Evolutionary conservation across 108 stramenopile genomes (phyloP).

Genomic region (Nitzschia sp.): DNA sequence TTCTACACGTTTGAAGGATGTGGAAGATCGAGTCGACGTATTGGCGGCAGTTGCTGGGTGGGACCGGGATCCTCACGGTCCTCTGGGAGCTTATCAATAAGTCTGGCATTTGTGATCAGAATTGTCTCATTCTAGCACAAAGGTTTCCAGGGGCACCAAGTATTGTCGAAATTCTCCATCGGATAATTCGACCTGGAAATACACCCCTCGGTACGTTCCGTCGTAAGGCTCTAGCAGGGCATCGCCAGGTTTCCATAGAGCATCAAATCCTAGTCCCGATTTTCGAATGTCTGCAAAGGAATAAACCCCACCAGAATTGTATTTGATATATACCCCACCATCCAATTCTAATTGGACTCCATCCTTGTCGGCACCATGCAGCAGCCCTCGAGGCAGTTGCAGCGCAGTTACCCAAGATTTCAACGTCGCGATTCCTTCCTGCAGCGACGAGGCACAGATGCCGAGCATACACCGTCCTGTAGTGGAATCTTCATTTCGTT

Average conservation of each 20-base stretch:
- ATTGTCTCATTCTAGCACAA: constrained; percentile 6
- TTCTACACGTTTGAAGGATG: constrained; percentile 10
- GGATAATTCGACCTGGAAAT: constrained; percentile 81
- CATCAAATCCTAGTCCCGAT: constrained; percentile 77
- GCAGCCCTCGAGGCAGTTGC: constrained; percentile 70
- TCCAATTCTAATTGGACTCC: constrained; percentile 73
- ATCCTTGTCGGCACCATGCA: constrained; percentile 87
- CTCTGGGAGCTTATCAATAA: constrained; percentile 1
- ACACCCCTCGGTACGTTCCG: constrained; percentile 85
- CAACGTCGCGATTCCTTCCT: constrained; percentile 65
- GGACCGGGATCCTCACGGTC: constrained; percentile 17
- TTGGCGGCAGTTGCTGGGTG: constrained; percentile 26
- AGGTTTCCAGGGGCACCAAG: constrained; percentile 49
- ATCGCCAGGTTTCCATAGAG: constrained; percentile 87
- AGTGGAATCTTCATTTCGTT: constrained; percentile 59
- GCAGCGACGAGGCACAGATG: constrained; percentile 73
- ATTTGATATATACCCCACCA: constrained; percentile 84
- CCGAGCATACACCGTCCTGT: constrained; percentile 79
- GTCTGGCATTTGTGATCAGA: background rate
- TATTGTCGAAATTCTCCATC: constrained; percentile 86
- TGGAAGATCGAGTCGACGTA: constrained; percentile 20
- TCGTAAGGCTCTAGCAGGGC: constrained; percentile 83
- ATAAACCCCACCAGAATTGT: constrained; percentile 80
- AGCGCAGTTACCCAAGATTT: constrained; percentile 75
- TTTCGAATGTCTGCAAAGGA: constrained; percentile 76